phyloP scores from a whole-genome alignment of 805 yeast genomes.

The Zygoascus biomembranicola region DNA sequence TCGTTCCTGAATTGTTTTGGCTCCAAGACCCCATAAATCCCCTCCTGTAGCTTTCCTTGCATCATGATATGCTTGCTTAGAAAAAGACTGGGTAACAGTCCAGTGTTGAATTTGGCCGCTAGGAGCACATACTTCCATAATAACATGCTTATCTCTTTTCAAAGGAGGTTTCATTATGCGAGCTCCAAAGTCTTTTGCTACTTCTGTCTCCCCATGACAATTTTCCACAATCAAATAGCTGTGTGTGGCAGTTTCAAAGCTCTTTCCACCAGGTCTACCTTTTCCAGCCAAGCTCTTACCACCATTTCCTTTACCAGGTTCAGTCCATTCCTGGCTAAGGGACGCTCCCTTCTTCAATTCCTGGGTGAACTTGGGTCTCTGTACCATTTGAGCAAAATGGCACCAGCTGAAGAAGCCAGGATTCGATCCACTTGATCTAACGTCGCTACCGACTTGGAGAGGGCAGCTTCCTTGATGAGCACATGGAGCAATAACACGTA shows the following conservation, averaged over 20 bases:
- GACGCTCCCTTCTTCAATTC: slow-evolving; percentile 79
- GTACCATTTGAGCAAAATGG: slow-evolving; percentile 59
- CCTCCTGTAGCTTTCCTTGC: slow-evolving; percentile 81
- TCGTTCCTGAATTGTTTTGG: slow-evolving; percentile 41
- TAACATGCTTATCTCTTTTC: slow-evolving; percentile 76
- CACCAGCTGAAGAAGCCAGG: slow-evolving; percentile 52
- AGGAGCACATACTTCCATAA: slow-evolving; percentile 69
- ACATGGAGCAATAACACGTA: slow-evolving; percentile 81
- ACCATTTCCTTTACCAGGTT: slow-evolving; percentile 45
- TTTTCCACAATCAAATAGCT: slow-evolving; percentile 70
- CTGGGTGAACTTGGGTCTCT: slow-evolving; percentile 69
- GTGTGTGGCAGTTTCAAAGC: slow-evolving; percentile 62
- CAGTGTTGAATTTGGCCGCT: slow-evolving; percentile 78
- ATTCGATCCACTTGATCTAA: slow-evolving; percentile 7
- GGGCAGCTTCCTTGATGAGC: slow-evolving; percentile 84
- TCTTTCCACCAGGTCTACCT: slow-evolving; percentile 70
- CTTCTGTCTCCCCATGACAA: slow-evolving; percentile 32
- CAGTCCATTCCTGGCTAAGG: slow-evolving; percentile 62
- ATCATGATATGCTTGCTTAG: slow-evolving; percentile 73
- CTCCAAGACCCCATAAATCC: slow-evolving; percentile 77
- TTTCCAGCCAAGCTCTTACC: slow-evolving; percentile 49
- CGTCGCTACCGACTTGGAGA: slow-evolving; percentile 59
- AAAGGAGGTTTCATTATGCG: slow-evolving; percentile 58
- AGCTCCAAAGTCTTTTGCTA: slow-evolving; percentile 41
- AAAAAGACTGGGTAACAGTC: slow-evolving; percentile 74